A percentile compares a stretch with the other conserved stretches of the same genome.
phyloP scores from a whole-genome alignment of 2,329 filamentous ascomycete species.

The Xylariaceae sp. region DNA sequence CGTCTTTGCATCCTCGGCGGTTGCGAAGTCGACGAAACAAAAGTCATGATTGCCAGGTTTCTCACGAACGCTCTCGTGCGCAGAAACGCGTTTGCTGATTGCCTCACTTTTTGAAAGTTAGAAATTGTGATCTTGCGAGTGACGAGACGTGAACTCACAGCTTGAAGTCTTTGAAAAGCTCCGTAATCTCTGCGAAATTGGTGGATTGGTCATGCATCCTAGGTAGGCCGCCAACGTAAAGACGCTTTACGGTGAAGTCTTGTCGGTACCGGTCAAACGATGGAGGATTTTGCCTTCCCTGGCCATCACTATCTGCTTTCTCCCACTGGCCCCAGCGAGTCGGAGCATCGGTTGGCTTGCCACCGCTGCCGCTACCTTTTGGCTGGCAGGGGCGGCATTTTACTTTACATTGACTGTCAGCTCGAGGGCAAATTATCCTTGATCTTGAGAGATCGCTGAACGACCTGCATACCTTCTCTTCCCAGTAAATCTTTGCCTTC shows the following conservation, averaged over 20 bases:
- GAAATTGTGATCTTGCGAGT: background rate
- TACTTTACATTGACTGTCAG: slow-evolving; percentile 31
- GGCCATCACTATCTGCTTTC: slow-evolving; percentile 22
- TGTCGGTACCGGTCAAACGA: slow-evolving; percentile 18
- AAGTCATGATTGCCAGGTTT: slow-evolving; percentile 58
- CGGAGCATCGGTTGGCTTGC: slow-evolving; percentile 26
- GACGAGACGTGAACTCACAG: slow-evolving; percentile 32
- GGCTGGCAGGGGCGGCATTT: slow-evolving; percentile 65
- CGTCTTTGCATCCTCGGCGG: slow-evolving; percentile 49
- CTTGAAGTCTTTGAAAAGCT: slow-evolving; percentile 46
- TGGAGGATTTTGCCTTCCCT: slow-evolving; percentile 3
- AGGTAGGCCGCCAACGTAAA: slow-evolving; percentile 52
- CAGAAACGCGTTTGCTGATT: slow-evolving; percentile 55
- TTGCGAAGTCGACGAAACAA: slow-evolving; percentile 63
- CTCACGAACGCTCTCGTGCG: slow-evolving; percentile 52
- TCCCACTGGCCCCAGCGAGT: slow-evolving; percentile 47
- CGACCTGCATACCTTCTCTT: slow-evolving; percentile 37
- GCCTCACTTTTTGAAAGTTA: slow-evolving; percentile 25
- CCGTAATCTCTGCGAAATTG: slow-evolving; percentile 44
- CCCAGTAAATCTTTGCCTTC: slow-evolving; percentile 54
- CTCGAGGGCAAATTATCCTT: background rate
- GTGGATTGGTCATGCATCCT: slow-evolving; percentile 48
- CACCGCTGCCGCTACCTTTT: slow-evolving; percentile 20
- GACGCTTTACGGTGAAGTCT: slow-evolving; percentile 34
- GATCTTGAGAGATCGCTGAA: background rate